A percentile compares a stretch with the other conserved stretches of the same genome.
Evolutionary conservation across 306 rosid genomes (phyloP).

Genomic region (Quercus engelmannii): DNA sequence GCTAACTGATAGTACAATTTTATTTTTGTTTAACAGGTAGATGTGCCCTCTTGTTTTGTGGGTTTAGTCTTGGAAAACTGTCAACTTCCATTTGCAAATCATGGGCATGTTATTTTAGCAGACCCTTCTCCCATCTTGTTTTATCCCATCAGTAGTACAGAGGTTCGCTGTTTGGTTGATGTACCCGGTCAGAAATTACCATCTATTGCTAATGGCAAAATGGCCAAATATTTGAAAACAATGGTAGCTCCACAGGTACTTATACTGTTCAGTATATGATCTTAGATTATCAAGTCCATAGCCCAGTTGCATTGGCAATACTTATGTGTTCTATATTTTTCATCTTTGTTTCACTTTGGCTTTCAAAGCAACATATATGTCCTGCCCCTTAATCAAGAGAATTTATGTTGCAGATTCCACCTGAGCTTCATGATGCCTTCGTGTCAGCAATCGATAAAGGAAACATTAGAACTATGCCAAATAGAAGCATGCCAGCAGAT

Average conservation of each 20-base stretch:
- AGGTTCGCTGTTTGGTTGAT: constrained; percentile 60
- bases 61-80: constrained; percentile 62
- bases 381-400: constrained; percentile 12
- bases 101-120: constrained; percentile 60
- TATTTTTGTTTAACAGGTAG: constrained; percentile 31
- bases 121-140: constrained; percentile 59
- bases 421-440: constrained; percentile 49
- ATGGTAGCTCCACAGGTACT: constrained; percentile 60
- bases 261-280: neutral
- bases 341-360: neutral
- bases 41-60: constrained; percentile 49
- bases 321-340: neutral
- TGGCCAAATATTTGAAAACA: constrained; percentile 50
- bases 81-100: constrained; percentile 52
- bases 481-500: constrained; percentile 49
- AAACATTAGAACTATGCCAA: constrained; percentile 57
- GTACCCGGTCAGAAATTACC: constrained; percentile 55
- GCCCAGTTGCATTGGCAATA: neutral
- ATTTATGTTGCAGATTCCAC: constrained; percentile 42
- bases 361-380: neutral
- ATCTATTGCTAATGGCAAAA: constrained; percentile 37
- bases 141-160: constrained; percentile 55
- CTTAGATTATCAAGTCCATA: neutral
- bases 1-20: neutral
- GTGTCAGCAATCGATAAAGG: constrained; percentile 43